Conservation (phyloP, 805 yeast genomes). For the Saccharomyces cerevisiae region DNA sequence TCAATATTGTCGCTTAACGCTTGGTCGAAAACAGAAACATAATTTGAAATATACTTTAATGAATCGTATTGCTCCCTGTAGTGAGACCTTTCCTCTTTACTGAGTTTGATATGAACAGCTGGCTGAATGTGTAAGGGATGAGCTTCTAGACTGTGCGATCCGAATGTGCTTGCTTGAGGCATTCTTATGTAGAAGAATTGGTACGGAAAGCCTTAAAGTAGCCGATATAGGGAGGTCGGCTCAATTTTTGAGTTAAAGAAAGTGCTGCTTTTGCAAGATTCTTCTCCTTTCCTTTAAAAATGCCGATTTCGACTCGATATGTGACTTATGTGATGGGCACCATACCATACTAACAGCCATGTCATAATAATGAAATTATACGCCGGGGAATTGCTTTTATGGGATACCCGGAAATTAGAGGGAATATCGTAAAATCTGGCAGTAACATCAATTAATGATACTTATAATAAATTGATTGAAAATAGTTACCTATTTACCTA, state of each 20-base stretch:
- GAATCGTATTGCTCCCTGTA: not conserved
- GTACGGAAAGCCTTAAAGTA: not conserved
- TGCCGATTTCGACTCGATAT: not conserved
- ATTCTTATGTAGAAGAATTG: not conserved
- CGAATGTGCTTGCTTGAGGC: not conserved
- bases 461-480: not conserved
- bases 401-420: not conserved
- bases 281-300: not conserved
- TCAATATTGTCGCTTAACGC: conserved; percentile 1
- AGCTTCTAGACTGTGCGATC: not conserved
- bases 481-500: not conserved
- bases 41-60: conserved; percentile 10
- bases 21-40: conserved; percentile 8
- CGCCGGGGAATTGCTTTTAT: not conserved
- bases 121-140: not conserved
- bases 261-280: conserved; percentile 1
- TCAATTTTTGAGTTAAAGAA: not conserved
- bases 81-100: not conserved
- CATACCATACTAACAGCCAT: not conserved
- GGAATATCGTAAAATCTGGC: not conserved
- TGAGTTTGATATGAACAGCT: not conserved
- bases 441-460: not conserved
- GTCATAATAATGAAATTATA: not conserved
- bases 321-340: not conserved
- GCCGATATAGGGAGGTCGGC: not conserved